Conservation (phyloP, 176 grass and related monocot genomes). For the Ensete ventricosum region DNA sequence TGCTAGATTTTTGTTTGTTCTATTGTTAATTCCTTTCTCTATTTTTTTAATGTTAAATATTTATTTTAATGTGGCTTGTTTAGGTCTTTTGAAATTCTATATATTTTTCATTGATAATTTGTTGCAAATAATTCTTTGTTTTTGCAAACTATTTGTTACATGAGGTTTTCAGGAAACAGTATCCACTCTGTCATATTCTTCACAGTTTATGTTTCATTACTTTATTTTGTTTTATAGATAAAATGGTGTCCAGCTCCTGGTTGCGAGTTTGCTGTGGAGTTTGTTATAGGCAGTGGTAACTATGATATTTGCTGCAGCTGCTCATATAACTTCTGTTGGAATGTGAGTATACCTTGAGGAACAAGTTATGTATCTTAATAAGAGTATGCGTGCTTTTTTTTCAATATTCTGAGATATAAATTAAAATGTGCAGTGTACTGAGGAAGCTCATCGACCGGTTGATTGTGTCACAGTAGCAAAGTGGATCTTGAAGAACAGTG, state of each 20-base stretch:
- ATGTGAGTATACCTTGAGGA: conserved; percentile 43
- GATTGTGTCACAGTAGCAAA: conserved; percentile 62
- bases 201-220: conserved; percentile 1
- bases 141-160: too few species aligned
- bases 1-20: not conserved
- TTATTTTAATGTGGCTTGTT: not conserved
- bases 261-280: conserved; percentile 84
- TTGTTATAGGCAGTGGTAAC: conserved; percentile 40
- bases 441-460: conserved; percentile 85
- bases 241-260: conserved; percentile 98
- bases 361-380: not conserved
- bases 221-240: conserved; percentile 41
- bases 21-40: not conserved
- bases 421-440: conserved; percentile 58
- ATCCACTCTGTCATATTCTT: not conserved
- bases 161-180: too few species aligned
- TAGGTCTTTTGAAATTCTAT: not conserved
- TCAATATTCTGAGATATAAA: not conserved
- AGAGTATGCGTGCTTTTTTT: not conserved
- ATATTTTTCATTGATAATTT: not conserved
- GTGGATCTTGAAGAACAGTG: conserved; percentile 84
- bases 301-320: conserved; percentile 73
- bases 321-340: conserved; percentile 78
- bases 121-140: not conserved
- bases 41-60: not conserved